These are phyloP conservation scores for Schizochytrium sp. DNA, from an alignment of 108 stramenopile species.

Conservation along the genomic window DNA sequence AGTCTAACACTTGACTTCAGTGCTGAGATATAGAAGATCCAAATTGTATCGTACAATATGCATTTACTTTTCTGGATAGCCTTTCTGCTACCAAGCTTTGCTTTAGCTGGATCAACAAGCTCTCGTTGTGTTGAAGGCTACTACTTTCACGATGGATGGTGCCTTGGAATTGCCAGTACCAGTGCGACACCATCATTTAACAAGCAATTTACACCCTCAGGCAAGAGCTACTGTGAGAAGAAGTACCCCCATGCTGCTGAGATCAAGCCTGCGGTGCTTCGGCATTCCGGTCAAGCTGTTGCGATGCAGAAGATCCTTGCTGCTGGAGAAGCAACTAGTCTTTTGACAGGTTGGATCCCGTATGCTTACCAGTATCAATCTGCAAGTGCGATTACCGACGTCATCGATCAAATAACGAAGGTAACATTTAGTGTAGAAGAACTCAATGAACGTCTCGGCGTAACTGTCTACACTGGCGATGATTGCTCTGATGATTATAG, in stretches of 20 bases:
- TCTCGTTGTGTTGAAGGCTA: slow-evolving; percentile 20
- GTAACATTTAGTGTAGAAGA: no score
- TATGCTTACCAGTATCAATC: background rate
- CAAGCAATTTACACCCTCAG: background rate
- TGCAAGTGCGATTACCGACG: no score
- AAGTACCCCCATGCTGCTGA: background rate
- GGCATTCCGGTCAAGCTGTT: background rate
- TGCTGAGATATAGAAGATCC: no score
- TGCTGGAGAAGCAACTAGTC: background rate
- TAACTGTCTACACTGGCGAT: no score
- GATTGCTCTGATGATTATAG: no score
- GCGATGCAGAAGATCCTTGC: background rate
- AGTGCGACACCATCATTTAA: background rate
- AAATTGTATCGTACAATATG: no score
- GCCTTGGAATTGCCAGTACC: background rate
- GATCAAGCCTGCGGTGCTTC: background rate
- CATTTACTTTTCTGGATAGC: no score
- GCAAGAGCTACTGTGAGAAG: background rate
- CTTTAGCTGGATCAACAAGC: background rate
- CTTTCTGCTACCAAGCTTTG: no score
- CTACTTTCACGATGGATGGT: slow-evolving; percentile 52
- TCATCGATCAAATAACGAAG: no score
- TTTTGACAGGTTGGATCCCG: background rate
- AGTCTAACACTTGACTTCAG: no score
- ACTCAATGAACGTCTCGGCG: no score